A percentile compares a stretch with the other conserved stretches of the same genome.
Evolutionary conservation across 1,284 basidiomycete species (phyloP).

Genomic region (Trichosporon coremiiforme): DNA sequence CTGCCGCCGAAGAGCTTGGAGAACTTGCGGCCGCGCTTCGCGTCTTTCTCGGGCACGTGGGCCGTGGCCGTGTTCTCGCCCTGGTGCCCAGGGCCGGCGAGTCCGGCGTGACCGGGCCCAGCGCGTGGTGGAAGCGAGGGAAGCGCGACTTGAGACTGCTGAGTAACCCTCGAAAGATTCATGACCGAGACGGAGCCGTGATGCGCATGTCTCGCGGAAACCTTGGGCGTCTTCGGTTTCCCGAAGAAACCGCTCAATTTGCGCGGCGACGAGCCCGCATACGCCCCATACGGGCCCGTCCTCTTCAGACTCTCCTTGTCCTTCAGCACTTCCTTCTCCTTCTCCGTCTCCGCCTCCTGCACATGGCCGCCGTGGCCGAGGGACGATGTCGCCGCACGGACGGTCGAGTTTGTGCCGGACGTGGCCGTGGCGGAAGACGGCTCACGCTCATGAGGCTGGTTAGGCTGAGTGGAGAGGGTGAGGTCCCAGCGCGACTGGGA

Average conservation of each 20-base stretch:
- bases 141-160: too few relatives aligned
- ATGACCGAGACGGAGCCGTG: background rate
- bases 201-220: background rate
- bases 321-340: too few relatives aligned
- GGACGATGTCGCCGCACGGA: background rate
- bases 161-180: background rate
- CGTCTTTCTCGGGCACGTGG: too few relatives aligned
- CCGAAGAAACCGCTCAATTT: constrained; percentile 45
- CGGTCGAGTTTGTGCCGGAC: background rate
- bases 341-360: too few relatives aligned
- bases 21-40: constrained; percentile 3
- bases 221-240: constrained; percentile 25
- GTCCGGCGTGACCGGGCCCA: background rate
- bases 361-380: background rate
- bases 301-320: background rate
- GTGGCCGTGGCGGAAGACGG: background rate
- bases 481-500: background rate
- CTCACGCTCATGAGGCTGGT: background rate
- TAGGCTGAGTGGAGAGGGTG: background rate
- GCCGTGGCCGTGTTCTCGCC: too few relatives aligned
- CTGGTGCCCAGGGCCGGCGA: background rate
- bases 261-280: constrained; percentile 21
- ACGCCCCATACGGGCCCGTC: background rate
- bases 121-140: too few relatives aligned
- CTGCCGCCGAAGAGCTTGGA: constrained; percentile 5